Evolutionary conservation across 352 stramenopile species (phyloP), one percentile per base, ranked within the genome.

Genomic region (Phytophthora aleatoria): DNA sequence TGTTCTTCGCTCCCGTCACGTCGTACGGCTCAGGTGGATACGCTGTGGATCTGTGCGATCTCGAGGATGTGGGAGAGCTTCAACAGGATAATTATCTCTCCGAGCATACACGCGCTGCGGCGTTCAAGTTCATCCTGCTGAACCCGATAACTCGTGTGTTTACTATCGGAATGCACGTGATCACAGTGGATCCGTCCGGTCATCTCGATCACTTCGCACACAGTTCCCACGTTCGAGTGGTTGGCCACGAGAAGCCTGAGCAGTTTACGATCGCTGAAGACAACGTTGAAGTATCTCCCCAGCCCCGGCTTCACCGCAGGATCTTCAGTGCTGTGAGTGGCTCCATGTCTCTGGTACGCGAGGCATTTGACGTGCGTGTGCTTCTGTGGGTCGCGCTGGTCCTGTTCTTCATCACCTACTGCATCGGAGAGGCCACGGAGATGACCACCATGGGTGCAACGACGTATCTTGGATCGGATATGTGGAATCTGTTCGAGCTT

Each of bases 141-240:
- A 97, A 97, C 50, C 89, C 89, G 0, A 73, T 94, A 35, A 96
- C 89, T n/a, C 81, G 86, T n/a, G 83, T 97, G 3, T 93, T 97
- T 52, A 96, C 89, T 11, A 82, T 95, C 57, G 87, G 85, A 35
- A 88, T 83, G 69, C 88, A 96, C 59, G 85, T 94, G 4, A 91
- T 96, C 63, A 87, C 75, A 44, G 81, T 94, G 42, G 79, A 81
- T 52, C 83, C 88, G 16, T 96, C 88, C 0, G 88, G 88, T 12
- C 87, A 96, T 45, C 74, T 96, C 16, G 81, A 92, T 44, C 86
- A 96, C 50, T 94, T 76, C 30, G 77, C 83, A 0, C 88, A 96
- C 51, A 94, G 85, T 54, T 89, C 87, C 3, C 87, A 93, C 50
- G 69, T 95, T 35, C 85, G 87, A 31, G 84, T 95, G 7, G 74